A percentile compares a stretch with the other conserved stretches of the same genome.
These are phyloP conservation scores for Centaurea solstitialis DNA, from an alignment of 129 eudicot species.

Conservation along the genomic window DNA sequence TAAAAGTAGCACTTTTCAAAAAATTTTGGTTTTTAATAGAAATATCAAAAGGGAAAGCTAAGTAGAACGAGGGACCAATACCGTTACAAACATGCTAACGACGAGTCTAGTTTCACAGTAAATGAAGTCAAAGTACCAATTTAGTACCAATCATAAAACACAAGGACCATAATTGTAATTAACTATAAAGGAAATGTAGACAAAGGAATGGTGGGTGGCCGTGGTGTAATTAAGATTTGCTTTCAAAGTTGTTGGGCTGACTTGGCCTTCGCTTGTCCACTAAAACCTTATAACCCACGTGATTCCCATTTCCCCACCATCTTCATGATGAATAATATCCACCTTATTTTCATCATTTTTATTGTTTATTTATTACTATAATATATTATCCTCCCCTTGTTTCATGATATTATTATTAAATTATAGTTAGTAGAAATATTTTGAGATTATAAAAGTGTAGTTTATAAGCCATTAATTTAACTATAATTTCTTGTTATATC, in stretches of 20 bases:
- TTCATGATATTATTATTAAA: too few relatives aligned
- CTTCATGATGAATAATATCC: not conserved
- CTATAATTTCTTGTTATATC: not conserved
- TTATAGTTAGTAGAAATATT: too few relatives aligned
- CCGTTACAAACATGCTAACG: not conserved
- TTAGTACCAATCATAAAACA: not conserved
- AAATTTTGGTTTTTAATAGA: not conserved
- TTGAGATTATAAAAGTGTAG: not conserved
- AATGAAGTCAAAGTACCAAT: not conserved
- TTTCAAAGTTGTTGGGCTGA: constrained; percentile 29
- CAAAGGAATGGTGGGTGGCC: not conserved
- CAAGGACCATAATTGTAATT: not conserved
- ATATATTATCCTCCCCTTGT: too few relatives aligned
- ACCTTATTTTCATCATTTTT: not conserved
- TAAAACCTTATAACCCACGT: constrained; percentile 29
- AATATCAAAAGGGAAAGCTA: not conserved
- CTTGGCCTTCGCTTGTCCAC: constrained; percentile 34
- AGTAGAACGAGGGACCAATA: not conserved
- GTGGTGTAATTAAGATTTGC: constrained; percentile 1
- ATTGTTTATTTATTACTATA: not conserved
- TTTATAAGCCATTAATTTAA: too few relatives aligned
- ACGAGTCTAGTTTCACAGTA: not conserved
- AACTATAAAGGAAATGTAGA: not conserved
- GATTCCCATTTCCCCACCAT: constrained; percentile 10
- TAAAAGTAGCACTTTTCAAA: too few relatives aligned